Conservation (phyloP, 371 early-diverging fungal genomes). For the Saksenaea vasiformis region DNA sequence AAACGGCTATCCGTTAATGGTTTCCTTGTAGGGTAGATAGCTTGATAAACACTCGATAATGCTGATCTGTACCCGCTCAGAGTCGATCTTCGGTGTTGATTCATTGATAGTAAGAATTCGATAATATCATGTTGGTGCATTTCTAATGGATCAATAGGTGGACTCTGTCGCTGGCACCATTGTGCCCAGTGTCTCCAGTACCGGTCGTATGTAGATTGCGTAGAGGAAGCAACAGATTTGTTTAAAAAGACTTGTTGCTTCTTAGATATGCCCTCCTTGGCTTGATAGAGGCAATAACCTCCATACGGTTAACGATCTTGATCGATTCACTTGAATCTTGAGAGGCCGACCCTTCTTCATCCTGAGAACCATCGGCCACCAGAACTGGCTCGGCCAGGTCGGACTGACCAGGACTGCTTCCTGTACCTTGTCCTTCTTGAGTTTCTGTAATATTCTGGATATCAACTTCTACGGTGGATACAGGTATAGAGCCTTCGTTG, state of each 20-base stretch:
- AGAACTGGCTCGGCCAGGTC: slow-evolving; percentile 17
- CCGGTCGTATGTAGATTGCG: background rate
- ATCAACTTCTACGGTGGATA: slow-evolving; percentile 33
- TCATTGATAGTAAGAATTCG: background rate
- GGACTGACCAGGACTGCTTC: slow-evolving; percentile 23
- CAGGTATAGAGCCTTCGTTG: slow-evolving; percentile 15
- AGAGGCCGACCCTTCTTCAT: too few species aligned
- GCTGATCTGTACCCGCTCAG: background rate
- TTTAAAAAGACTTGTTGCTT: background rate
- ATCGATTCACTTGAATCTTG: too few species aligned
- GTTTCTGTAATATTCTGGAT: slow-evolving; percentile 19
- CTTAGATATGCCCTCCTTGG: slow-evolving; percentile 2
- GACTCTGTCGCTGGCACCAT: background rate
- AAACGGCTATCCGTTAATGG: background rate
- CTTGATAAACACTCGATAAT: background rate
- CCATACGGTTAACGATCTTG: too few species aligned
- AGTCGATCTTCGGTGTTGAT: background rate
- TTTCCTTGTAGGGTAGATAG: background rate
- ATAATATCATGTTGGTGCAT: background rate
- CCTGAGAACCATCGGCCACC: slow-evolving; percentile 18
- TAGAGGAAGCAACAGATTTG: background rate
- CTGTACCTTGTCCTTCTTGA: slow-evolving; percentile 14
- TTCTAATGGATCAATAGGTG: background rate
- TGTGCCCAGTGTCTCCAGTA: background rate
- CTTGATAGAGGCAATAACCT: too few species aligned